These are phyloP conservation scores for Citrus mangshanensis DNA, from an alignment of 345 rosid genomes.

Conservation along the genomic window DNA sequence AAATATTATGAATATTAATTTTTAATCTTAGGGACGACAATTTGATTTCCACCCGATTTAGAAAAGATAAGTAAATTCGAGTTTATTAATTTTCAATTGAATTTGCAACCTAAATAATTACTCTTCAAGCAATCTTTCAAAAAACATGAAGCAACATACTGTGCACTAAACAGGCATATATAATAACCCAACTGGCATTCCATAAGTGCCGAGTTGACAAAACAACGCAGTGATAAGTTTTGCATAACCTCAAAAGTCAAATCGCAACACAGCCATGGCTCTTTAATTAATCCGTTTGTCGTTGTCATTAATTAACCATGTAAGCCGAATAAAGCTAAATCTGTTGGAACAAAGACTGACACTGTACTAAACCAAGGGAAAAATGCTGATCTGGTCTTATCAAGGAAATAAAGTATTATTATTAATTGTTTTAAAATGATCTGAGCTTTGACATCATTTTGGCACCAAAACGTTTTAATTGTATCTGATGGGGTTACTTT, in stretches of 20 bases:
- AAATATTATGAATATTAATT: no score
- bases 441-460: neutral
- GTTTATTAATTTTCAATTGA: no score
- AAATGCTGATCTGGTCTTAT: neutral
- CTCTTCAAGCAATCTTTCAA: no score
- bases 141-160: no score
- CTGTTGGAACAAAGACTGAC: slow-evolving; percentile 12
- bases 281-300: neutral
- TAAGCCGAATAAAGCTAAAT: neutral
- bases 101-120: no score
- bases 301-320: neutral
- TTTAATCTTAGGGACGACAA: no score
- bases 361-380: slow-evolving; percentile 8
- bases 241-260: neutral
- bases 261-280: neutral
- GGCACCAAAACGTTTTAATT: neutral
- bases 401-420: no score
- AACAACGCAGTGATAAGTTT: neutral
- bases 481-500: neutral
- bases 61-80: no score
- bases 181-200: neutral
- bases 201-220: neutral
- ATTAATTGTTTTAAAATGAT: no score
- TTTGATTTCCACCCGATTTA: no score
- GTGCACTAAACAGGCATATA: neutral